These are phyloP conservation scores for Pichia pseudocactophila DNA, from an alignment of 805 yeast species.

Conservation along the genomic window DNA sequence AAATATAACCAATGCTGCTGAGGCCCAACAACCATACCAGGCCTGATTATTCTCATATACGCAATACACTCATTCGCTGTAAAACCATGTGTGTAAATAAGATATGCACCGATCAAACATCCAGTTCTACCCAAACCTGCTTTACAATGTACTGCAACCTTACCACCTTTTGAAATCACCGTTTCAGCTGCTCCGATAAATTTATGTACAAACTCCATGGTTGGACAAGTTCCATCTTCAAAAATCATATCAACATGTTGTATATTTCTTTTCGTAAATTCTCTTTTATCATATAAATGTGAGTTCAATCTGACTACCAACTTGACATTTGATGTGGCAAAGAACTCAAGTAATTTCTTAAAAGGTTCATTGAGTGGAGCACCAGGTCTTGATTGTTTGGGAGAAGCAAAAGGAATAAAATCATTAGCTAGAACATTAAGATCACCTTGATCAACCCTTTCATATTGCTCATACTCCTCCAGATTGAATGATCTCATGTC, in stretches of 20 bases:
- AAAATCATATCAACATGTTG: conserved; percentile 92
- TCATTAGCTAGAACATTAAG: conserved; percentile 87
- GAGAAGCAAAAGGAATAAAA: conserved; percentile 96
- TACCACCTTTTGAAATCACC: conserved; percentile 75
- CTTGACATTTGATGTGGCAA: conserved; percentile 64
- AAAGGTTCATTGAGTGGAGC: conserved; percentile 63
- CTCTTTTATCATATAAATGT: conserved; percentile 76
- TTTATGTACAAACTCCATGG: conserved; percentile 83
- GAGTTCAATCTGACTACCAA: conserved; percentile 89
- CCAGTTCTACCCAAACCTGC: conserved; percentile 98
- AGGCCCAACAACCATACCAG: conserved; percentile 99
- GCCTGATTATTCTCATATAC: conserved; percentile 91
- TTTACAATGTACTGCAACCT: conserved; percentile 97
- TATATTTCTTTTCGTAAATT: conserved; percentile 75
- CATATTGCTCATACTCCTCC: conserved; percentile 91
- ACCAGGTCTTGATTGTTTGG: conserved; percentile 57
- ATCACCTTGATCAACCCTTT: conserved; percentile 95
- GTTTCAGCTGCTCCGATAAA: conserved; percentile 95
- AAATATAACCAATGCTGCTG: conserved; percentile 98
- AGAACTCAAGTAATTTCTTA: conserved; percentile 71
- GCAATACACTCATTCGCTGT: conserved; percentile 97
- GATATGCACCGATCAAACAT: conserved; percentile 93
- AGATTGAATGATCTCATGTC: conserved; percentile 81
- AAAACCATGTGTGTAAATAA: conserved; percentile 92
- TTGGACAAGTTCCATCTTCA: conserved; percentile 97